Evolutionary conservation across 495 filamentous ascomycete genomes (phyloP).

Genomic region (Aspergillus kassunensis): DNA sequence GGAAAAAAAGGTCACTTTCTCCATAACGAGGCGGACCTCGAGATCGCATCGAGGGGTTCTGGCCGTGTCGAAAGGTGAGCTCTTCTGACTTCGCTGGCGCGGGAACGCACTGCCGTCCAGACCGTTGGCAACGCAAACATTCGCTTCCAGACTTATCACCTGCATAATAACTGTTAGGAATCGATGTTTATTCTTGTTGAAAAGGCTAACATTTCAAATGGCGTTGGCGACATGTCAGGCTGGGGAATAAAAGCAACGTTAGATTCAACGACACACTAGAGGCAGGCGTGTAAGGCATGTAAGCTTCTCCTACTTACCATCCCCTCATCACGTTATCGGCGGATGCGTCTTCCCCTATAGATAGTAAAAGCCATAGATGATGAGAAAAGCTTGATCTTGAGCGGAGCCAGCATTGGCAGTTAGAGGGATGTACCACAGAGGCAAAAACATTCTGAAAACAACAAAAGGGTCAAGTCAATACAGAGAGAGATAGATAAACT

Average conservation of each 20-base stretch:
- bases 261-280: neutral
- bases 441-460: conserved; percentile 4
- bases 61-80: conserved; percentile 42
- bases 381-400: conserved; percentile 10
- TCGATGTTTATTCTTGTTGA: neutral
- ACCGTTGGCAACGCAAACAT: conserved; percentile 43
- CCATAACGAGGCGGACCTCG: conserved; percentile 42
- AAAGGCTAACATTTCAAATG: conserved; percentile 40
- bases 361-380: conserved; percentile 1
- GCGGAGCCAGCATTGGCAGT: conserved; percentile 7
- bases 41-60: conserved; percentile 39
- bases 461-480: neutral
- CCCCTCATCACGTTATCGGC: conserved; percentile 42
- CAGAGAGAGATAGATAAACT: conserved; percentile 3
- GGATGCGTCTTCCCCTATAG: conserved; percentile 18
- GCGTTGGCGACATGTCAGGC: conserved; percentile 45
- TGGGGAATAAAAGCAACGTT: conserved; percentile 8
- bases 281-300: neutral
- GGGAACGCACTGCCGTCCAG: conserved; percentile 40
- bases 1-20: conserved; percentile 39
- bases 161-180: conserved; percentile 14
- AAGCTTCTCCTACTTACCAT: conserved; percentile 32
- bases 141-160: conserved; percentile 41
- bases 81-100: conserved; percentile 39
- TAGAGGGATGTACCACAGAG: neutral